Base-by-base conservation (phyloP, 768 basidiomycete species). In the Russula emetica region DNA sequence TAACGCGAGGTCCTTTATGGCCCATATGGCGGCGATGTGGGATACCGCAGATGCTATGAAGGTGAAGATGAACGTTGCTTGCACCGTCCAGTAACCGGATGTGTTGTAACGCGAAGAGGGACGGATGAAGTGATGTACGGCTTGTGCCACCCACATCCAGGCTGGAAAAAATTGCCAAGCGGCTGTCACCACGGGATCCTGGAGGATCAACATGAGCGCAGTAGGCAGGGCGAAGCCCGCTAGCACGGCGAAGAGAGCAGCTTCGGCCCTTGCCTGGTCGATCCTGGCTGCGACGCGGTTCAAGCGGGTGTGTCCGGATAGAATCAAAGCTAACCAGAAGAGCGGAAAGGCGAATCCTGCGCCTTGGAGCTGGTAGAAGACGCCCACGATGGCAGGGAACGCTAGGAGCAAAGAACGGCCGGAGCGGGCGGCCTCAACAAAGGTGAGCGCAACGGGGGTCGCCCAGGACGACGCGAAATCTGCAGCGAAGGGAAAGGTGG, bases 201-300 rank as follows among this genome's bases (percentile, higher is more conserved):
- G 54, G 22, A 68, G 20, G 50, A 26, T 40, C 28, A 56, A 3
- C 58, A 68, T 36, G 57, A 63, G 53, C 4, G 6, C 67, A 16
- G 65, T 38, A 8, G 60, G 65, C 13, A 67, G 38, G 51, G 24
- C 34, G 24, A 54, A 68, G 40, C 65, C 65, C 8, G 44, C 55
- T 22, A 62, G 32, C 5, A 68, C 28, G 28, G 66, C 66, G 8
- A 68, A 68, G 34, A 68, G 61, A 22, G 53, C 22, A 3, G 67
- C 67, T 18, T 67, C 66, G 20, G 67, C 67, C 10, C 55, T 51
- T 24, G 67, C 67, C 22, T 66, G 67, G 30, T 66, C 59, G 38
- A 68, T 63, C 55, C 51, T 61, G 3, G 61, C 59, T 3, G 61
- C n/a, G 14, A 16, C 30, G 45, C 26, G 28, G 10, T 42, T 20